Evolutionary conservation across 73 alveolate species (phyloP).

Genomic region (Tetrahymena elliotti): DNA sequence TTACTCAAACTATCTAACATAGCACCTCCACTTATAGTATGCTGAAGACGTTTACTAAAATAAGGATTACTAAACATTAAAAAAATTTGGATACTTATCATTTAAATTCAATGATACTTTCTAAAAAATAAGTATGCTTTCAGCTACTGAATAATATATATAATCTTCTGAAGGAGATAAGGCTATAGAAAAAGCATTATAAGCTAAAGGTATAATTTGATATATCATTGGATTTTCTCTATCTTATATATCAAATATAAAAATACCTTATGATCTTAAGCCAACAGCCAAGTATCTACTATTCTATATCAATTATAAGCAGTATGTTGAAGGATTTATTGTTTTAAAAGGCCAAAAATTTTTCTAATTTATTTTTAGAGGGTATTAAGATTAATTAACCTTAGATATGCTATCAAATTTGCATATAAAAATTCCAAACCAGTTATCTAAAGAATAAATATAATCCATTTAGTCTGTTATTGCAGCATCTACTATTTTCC

Average conservation of each 20-base stretch:
- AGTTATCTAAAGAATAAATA: background rate
- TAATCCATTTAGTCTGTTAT: background rate
- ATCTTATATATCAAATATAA: background rate
- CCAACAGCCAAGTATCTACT: background rate
- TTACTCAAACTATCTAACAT: background rate
- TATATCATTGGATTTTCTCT: background rate
- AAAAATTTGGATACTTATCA: background rate
- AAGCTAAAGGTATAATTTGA: background rate
- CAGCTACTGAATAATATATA: background rate
- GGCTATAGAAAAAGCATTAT: background rate
- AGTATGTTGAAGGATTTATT: background rate
- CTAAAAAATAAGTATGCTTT: background rate
- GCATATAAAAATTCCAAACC: background rate
- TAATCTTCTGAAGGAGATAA: background rate
- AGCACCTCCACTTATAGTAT: background rate
- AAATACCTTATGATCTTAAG: background rate
- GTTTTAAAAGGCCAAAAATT: background rate
- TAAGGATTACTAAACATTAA: background rate
- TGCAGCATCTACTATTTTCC: background rate
- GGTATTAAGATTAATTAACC: background rate
- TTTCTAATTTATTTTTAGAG: background rate
- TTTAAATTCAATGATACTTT: background rate
- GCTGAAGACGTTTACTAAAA: background rate
- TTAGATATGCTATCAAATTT: background rate
- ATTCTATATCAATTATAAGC: background rate